phyloP scores from a whole-genome alignment of 139 green algal species.

The Chlamydomonas sp. region DNA sequence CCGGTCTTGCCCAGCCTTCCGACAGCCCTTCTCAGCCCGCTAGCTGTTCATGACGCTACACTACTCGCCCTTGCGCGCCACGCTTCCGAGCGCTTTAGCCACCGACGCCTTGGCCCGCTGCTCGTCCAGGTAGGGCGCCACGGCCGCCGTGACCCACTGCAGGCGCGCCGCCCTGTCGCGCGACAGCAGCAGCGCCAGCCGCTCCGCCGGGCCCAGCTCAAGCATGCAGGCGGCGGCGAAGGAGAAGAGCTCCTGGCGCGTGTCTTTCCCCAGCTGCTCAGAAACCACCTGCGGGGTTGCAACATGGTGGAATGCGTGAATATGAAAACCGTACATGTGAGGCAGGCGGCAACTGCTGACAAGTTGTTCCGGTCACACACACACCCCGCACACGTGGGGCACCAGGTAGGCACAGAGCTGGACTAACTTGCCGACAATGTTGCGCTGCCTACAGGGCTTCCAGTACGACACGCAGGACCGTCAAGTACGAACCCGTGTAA shows the following conservation, averaged over 20 bases:
- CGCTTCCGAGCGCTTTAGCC: conserved; percentile 15
- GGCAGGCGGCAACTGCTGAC: too few relatives aligned
- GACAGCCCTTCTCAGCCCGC: too few relatives aligned
- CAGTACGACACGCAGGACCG: too few relatives aligned
- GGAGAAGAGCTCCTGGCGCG: conserved; percentile 53
- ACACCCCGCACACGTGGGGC: too few relatives aligned
- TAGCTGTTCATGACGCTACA: too few relatives aligned
- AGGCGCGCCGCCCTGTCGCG: conserved; percentile 45
- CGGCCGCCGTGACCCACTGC: conserved; percentile 43
- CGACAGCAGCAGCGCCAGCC: conserved; percentile 49
- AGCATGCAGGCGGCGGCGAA: conserved; percentile 50
- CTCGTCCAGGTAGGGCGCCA: conserved; percentile 42
- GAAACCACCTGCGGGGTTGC: conserved; percentile 22
- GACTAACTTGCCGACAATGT: too few relatives aligned
- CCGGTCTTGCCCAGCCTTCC: too few relatives aligned
- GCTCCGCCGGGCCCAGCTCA: conserved; percentile 48
- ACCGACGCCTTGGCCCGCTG: conserved; percentile 37
- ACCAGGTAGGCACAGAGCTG: too few relatives aligned
- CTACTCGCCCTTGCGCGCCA: too few relatives aligned
- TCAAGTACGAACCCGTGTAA: too few relatives aligned
- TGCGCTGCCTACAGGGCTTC: too few relatives aligned
- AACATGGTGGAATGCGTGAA: background rate
- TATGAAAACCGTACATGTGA: background rate
- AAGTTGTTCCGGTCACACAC: too few relatives aligned
- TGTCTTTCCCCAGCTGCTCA: conserved; percentile 42